Conservation (phyloP, 176 grass and related monocot genomes). For the Tillandsia fasciculata region DNA sequence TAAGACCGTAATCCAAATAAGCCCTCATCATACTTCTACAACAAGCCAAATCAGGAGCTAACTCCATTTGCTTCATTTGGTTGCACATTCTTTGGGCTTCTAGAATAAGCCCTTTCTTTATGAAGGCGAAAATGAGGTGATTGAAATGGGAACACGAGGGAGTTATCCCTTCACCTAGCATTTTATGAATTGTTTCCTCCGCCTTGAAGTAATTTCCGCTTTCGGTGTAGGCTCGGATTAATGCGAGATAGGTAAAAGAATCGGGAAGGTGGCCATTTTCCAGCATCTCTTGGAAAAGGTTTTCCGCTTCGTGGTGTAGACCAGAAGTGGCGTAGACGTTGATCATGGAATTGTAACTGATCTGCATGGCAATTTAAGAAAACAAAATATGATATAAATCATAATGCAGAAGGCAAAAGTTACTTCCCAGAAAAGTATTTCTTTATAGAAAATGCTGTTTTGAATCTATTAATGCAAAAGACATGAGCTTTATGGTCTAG, state of each 20-base stretch:
- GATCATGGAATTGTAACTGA: slow-evolving; percentile 81
- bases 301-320: slow-evolving; percentile 39
- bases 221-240: slow-evolving; percentile 52
- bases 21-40: slow-evolving; percentile 75
- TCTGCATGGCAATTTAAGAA: slow-evolving; percentile 42
- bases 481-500: too few relatives aligned
- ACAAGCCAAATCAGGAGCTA: slow-evolving; percentile 53
- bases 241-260: slow-evolving; percentile 44
- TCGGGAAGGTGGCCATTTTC: slow-evolving; percentile 35
- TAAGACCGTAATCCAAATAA: slow-evolving; percentile 41
- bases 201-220: slow-evolving; percentile 38
- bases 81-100: slow-evolving; percentile 46
- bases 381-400: background rate
- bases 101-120: slow-evolving; percentile 45
- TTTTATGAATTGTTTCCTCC: slow-evolving; percentile 46
- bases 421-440: too few relatives aligned
- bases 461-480: too few relatives aligned
- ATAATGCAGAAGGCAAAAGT: too few relatives aligned
- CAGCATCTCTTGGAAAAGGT: slow-evolving; percentile 56
- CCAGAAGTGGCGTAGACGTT: slow-evolving; percentile 66
- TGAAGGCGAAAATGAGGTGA: slow-evolving; percentile 53
- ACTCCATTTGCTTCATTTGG: slow-evolving; percentile 36
- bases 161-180: slow-evolving; percentile 27
- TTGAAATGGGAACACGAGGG: slow-evolving; percentile 69
- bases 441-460: too few relatives aligned